Evolutionary conservation across 257 asterid genomes (phyloP), one percentile per base, ranked within the genome.

Genomic region (Scutellaria minor): DNA sequence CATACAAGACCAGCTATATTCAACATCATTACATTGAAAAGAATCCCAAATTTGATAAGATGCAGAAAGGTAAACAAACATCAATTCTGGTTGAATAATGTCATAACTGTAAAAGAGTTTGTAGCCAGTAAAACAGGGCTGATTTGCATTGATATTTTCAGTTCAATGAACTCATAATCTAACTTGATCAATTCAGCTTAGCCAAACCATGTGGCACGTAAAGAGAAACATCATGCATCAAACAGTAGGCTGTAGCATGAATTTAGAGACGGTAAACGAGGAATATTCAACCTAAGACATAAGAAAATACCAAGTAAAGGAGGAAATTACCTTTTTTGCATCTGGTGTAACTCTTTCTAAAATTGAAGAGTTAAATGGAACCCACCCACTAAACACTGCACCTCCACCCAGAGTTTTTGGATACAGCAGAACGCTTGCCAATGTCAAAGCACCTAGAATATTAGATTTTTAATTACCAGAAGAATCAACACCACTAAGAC

Each of bases 321-420:
- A 55, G 64, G 46, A 68, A 69, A 69, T 61, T 51, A 92, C 99
- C 96, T 81, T 85, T 77, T 81, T 95, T 60, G 98, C 95, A 14
- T 87, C 90, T 46, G 91, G 85, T 54, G 90, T 85, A 72, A 87
- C 85, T 41, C 83, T 80, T 56, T 86, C 92, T 7, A 88, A 24
- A 59, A 87, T 82, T 44, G 97, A 84, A 59, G 93, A 69, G 79
- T 86, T 90, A 45, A 95, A 90, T 12, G 99, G 95, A 68, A 95
- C 89, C 98, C 99, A 92, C 70, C 97, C 99, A 79, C 99, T 95
- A 80, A 95, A 95, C 51, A 92, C 89, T 4, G 96, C 98, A 75
- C 94, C 98, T 76, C 99, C 99, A 78, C 99, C 99, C 20, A 95
- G 83, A 60, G 95, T 84, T 81, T 81, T 90, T 13, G 98, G 98